Base-by-base conservation (phyloP, 169 alveolate species). In the Plasmodium malariae region DNA sequence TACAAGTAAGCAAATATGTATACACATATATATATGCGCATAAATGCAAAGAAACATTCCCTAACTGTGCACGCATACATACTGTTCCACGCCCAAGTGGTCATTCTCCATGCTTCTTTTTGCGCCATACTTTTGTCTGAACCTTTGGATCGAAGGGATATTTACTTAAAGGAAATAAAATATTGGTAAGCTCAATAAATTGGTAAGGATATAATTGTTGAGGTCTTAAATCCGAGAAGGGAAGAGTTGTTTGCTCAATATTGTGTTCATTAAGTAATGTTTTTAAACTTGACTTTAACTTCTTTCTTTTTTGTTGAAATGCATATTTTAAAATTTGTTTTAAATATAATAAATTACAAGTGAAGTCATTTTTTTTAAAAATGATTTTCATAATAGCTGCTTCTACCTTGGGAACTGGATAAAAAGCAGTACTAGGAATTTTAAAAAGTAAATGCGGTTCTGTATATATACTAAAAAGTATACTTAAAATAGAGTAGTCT, bases 361-460 rank as follows among this genome's bases (percentile, higher is more conserved):
- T 69, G 1, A 74, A 17, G 19, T 40, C 28, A 19, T 59, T 14
- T 2, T 76, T 67, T 51, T 24, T 74, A 60, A 94, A 94, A 54
- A 88, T 94, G 37, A 94, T 69, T 30, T 92, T 60, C 83, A 94
- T 78, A 34, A 90, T 94, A 36, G 94, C 95, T 24, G 95, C 91
- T 57, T 92, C 93, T 2, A 95, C 97, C 69, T 95, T 95, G 1
- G 97, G 97, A 24, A 88, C 89, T 0, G 97, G 97, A 67, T 92
- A 95, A 72, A 95, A 95, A 34, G 94, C 96, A 9, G 73, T 59
- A 51, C 90, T 93, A 14, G 97, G 96, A n/a, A 95, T 93, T 86
- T 92, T 93, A 70, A 92, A 92, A 30, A 93, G 91, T 54, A 95
- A 62, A 49, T 74, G 78, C 6, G 96, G 93, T 9, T 11, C 68